Base-by-base conservation (phyloP, 371 early-diverging fungal species). In the Mucor velutinosus region DNA sequence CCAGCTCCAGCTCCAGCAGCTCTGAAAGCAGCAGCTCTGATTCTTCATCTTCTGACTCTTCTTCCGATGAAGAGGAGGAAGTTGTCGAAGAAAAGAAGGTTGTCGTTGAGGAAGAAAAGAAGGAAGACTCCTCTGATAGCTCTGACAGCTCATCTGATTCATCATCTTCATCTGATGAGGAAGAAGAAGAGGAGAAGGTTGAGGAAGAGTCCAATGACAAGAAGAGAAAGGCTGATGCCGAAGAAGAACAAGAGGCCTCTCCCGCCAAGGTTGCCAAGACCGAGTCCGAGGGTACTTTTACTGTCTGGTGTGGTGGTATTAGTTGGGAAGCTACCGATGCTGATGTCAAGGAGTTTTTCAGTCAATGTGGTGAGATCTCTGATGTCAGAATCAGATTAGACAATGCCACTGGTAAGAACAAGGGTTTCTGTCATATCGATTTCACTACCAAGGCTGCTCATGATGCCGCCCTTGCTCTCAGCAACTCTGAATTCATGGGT, bases 361-460 rank as follows among this genome's bases (percentile, higher is more conserved):
- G 79, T 45, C 83, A 83, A 65, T 81, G 82, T 76, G 92, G 93
- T 70, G 86, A 87, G 62, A 82, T 92, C 51, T 51, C 63, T 35
- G 61, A 65, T 30, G 59, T 71, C 25, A 62, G 71, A 62, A 58
- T 71, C 25, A 71, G 71, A 71, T 30, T 66, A 37, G 90, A 90
- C 69, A 81, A 81, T 30, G 78, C 78, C 27, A 86, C 87, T 53
- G 87, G 88, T 64, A 77, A 78, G 62, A 83, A 90, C 72, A 89
- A 88, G 78, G 93, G 92, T 77, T 89, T 82, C 78, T 91, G 86
- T 61, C 89, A 91, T 68, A 85, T 93, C 65, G 87, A 89, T 65
- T 92, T 88, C 63, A 78, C 80, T 69, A 80, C 79, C 37, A 70
- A 82, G 49, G 89, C 87, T 62, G 80, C 75, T 51, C 90, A 90